A percentile compares a stretch with the other conserved stretches of the same genome.
Conservation (phyloP, 129 eudicot species). For the Flaveria bidentis region DNA sequence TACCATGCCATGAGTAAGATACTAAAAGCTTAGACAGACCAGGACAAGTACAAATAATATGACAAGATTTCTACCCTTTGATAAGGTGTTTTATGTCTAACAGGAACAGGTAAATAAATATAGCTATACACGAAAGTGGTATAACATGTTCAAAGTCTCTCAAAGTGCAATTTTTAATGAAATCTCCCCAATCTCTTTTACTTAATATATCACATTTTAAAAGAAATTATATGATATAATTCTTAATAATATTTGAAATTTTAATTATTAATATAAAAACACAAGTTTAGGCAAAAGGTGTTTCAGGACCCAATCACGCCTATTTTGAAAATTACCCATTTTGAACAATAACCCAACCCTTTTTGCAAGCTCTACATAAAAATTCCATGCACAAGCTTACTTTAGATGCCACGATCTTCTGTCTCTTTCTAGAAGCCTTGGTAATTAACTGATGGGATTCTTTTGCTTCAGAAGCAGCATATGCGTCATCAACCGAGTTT, state of each 20-base stretch:
- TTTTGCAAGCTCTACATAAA: conserved; percentile 5
- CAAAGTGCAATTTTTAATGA: not conserved
- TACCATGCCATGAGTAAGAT: conserved; percentile 27
- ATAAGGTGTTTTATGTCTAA: not conserved
- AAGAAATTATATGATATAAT: not conserved
- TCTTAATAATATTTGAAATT: conserved; percentile 1
- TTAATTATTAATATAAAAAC: not conserved
- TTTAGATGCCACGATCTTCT: conserved; percentile 53
- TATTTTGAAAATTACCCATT: not conserved
- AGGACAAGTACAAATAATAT: not conserved
- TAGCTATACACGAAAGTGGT: not conserved
- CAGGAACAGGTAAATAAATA: not conserved
- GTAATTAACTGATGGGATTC: conserved; percentile 48
- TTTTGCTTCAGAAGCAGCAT: conserved; percentile 45
- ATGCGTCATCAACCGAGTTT: conserved; percentile 38
- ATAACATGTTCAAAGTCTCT: not conserved
- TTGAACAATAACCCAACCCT: not conserved
- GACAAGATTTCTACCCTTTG: not conserved
- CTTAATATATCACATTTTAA: not conserved
- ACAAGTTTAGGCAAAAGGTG: not conserved
- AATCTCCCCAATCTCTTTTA: not conserved
- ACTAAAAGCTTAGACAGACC: conserved; percentile 4
- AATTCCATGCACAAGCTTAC: conserved; percentile 42
- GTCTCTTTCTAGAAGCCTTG: conserved; percentile 57
- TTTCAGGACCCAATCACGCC: not conserved